A percentile compares a stretch with the other conserved stretches of the same genome.
These are phyloP conservation scores for Toxoplasma gondii DNA, from an alignment of 169 alveolate genomes.

Conservation along the genomic window DNA sequence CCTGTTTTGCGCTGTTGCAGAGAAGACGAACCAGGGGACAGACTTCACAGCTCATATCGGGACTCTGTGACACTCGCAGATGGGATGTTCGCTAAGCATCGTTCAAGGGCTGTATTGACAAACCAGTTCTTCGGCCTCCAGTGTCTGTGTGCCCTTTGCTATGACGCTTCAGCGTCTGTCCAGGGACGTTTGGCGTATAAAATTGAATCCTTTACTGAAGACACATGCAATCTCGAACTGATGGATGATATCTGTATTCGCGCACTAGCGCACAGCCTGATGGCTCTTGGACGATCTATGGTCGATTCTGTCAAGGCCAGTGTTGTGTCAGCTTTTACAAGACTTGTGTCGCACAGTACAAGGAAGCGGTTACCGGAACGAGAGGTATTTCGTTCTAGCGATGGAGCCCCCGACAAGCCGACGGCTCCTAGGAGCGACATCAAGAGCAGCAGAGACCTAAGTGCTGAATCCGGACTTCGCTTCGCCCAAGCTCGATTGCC, in stretches of 20 bases:
- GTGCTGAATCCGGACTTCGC: neutral
- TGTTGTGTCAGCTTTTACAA: conserved; percentile 1
- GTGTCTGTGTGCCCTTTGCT: neutral
- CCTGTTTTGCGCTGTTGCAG: conserved; percentile 16
- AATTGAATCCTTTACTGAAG: neutral
- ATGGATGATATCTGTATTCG: neutral
- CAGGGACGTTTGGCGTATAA: conserved; percentile 30
- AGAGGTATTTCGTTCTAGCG: neutral
- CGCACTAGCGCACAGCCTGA: neutral
- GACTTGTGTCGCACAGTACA: neutral
- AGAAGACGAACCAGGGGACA: conserved; percentile 11
- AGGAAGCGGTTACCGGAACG: neutral
- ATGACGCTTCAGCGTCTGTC: conserved; percentile 19
- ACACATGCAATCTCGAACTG: neutral
- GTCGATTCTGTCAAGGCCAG: conserved; percentile 29
- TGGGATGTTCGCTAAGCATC: neutral
- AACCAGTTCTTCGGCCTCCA: neutral
- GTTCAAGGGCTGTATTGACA: neutral
- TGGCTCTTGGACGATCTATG: conserved; percentile 10
- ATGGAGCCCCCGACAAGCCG: neutral
- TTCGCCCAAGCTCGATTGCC: conserved; percentile 12
- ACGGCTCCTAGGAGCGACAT: neutral
- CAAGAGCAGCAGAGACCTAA: neutral
- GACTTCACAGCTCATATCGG: neutral
- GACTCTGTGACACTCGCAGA: neutral